phyloP scores from a whole-genome alignment of 305 asterid genomes.

The Solanum hybrid region DNA sequence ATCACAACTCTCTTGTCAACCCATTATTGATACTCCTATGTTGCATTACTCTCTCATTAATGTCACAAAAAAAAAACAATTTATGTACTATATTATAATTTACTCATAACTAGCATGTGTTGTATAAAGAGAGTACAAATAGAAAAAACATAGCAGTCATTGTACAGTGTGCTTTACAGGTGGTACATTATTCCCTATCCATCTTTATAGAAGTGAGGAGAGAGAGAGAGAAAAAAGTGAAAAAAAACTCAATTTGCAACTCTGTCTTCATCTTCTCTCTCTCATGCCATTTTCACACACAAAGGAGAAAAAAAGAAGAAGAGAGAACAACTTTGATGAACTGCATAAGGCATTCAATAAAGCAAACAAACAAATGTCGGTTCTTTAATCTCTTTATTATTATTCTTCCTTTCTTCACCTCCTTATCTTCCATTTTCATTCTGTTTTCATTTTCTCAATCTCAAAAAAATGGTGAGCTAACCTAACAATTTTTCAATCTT shows the following conservation, averaged over 20 bases:
- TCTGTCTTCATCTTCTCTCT: background rate
- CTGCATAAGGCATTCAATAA: background rate
- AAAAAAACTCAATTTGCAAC: background rate
- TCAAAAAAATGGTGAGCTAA: background rate
- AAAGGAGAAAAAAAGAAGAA: background rate
- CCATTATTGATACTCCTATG: background rate
- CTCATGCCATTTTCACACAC: background rate
- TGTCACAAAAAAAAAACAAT: background rate
- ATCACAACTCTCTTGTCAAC: too few relatives aligned
- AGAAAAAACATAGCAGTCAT: background rate
- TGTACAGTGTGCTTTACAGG: background rate
- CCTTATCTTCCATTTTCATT: background rate
- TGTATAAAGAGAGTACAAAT: background rate
- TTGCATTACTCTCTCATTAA: background rate
- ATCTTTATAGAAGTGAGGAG: background rate
- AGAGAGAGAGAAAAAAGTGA: too few relatives aligned
- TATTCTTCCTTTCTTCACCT: background rate
- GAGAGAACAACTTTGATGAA: conserved; percentile 3
- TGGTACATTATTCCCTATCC: background rate
- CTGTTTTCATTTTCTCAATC: background rate
- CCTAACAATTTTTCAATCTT: background rate
- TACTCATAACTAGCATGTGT: background rate
- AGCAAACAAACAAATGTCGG: conserved; percentile 8
- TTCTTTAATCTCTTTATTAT: background rate
- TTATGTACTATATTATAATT: background rate